Conservation (phyloP, 108 stramenopile genomes). For the Craspedostauros australis region DNA sequence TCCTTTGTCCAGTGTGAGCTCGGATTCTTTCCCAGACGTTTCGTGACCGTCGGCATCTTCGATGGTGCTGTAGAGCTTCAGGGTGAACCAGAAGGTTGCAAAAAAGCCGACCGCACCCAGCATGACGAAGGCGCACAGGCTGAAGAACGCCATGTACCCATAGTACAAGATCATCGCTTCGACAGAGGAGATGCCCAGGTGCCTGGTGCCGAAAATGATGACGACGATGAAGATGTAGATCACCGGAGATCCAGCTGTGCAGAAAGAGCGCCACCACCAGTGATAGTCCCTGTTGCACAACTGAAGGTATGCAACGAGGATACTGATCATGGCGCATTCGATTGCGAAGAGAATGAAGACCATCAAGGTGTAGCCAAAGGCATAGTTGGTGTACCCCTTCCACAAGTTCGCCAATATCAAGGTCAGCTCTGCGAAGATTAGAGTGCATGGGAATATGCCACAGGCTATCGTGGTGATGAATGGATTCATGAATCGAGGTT, state of each 20-base stretch:
- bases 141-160: constrained; percentile 86
- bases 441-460: constrained; percentile 86
- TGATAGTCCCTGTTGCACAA: constrained; percentile 90
- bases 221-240: constrained; percentile 84
- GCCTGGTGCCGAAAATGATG: constrained; percentile 68
- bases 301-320: constrained; percentile 90
- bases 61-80: too few relatives aligned
- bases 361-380: constrained; percentile 85
- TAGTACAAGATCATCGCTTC: constrained; percentile 89
- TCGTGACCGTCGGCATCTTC: too few relatives aligned
- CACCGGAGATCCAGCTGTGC: constrained; percentile 69
- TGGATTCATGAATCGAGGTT: constrained; percentile 70
- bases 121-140: constrained; percentile 73
- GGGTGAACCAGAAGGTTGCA: too few relatives aligned
- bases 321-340: constrained; percentile 87
- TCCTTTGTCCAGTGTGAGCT: too few relatives aligned
- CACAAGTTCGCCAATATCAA: constrained; percentile 83
- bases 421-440: constrained; percentile 85
- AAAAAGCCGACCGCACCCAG: too few relatives aligned
- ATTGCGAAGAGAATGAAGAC: constrained; percentile 81
- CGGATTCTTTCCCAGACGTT: too few relatives aligned
- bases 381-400: constrained; percentile 87
- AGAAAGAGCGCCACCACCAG: constrained; percentile 96
- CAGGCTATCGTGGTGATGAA: constrained; percentile 65
- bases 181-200: constrained; percentile 50